Conservation (phyloP, 2,329 filamentous ascomycete species). For the Hansfordia pulvinata region DNA sequence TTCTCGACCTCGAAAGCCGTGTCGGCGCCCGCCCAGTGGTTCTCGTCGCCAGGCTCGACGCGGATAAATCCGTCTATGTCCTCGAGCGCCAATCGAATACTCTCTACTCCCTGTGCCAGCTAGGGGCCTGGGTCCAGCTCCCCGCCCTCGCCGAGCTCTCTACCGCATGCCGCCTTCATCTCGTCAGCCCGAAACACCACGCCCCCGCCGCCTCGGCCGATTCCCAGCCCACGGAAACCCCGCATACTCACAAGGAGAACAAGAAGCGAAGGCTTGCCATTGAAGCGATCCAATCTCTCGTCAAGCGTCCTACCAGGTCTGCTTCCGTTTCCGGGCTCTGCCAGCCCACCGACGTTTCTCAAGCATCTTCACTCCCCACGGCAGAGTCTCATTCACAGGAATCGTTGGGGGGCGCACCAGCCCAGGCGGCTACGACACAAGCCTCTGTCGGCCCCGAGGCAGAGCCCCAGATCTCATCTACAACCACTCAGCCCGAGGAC, state of each 20-base stretch:
- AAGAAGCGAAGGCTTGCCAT: constrained; percentile 46
- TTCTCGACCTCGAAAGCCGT: constrained; percentile 50
- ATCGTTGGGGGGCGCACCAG: too few relatives aligned
- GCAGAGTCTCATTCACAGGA: constrained; percentile 5
- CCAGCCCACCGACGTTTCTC: constrained; percentile 4
- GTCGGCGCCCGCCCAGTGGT: constrained; percentile 39
- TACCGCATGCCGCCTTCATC: constrained; percentile 26
- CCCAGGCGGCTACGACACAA: not conserved
- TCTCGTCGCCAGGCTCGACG: constrained; percentile 46
- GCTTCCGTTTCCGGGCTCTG: constrained; percentile 23
- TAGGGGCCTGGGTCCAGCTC: constrained; percentile 53
- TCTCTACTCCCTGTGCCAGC: constrained; percentile 54
- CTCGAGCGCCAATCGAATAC: constrained; percentile 50
- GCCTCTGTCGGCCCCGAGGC: not conserved
- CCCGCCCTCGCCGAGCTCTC: constrained; percentile 35
- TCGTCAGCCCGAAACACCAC: constrained; percentile 17
- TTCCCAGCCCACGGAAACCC: constrained; percentile 22
- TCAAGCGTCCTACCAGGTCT: constrained; percentile 35
- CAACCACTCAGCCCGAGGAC: constrained; percentile 8
- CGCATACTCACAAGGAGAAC: constrained; percentile 30
- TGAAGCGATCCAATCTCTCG: constrained; percentile 47
- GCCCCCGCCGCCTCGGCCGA: constrained; percentile 8
- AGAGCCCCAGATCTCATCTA: constrained; percentile 1
- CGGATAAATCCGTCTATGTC: constrained; percentile 39
- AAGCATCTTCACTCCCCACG: constrained; percentile 5